Evolutionary conservation across 768 basidiomycete species (phyloP), one percentile per base, ranked within the genome.

Genomic region (Exidia glandulosa): DNA sequence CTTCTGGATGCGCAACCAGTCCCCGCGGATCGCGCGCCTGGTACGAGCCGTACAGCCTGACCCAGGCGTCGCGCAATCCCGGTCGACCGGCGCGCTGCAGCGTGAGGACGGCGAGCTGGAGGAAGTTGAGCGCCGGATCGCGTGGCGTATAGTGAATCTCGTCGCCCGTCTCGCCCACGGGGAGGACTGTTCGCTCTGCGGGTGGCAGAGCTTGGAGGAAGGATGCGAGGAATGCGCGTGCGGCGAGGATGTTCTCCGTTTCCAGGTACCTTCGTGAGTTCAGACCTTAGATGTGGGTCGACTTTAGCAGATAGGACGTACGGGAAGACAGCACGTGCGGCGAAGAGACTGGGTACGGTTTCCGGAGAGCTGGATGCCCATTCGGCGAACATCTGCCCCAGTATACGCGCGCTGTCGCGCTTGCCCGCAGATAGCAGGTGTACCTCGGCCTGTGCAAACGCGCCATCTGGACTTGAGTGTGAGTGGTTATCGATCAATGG

Each of bases 211-310:
- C 66, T 41, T 79, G 77, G 6, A 66, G 65, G 60, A 77, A 62
- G 41, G 73, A 69, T 12, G 79, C 75, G 69, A 95, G 85, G 77
- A 97, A 96, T n/a, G 87, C 83, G n/a, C 84, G 83, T 3, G 95
- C 90, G 3, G 90, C 90, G n/a, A 92, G 82, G 67, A 99, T 87
- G 63, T 93, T 93, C 16, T 91, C 90, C 58, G 92, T 90, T 62
- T 81, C 81, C 27, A 94, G 76, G 66, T 89, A 90, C n/a, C n/a
- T n/a, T n/a, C n/a, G n/a, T n/a, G n/a, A n/a, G n/a, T n/a, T n/a
- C n/a, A n/a, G n/a, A n/a, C n/a, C n/a, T n/a, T n/a, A n/a, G n/a
- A n/a, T n/a, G n/a, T n/a, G n/a, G n/a, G n/a, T n/a, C n/a, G n/a
- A n/a, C n/a, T n/a, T n/a, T n/a, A n/a, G n/a, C n/a, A n/a, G n/a